phyloP scores from a whole-genome alignment of 129 eudicot species.

The Lonicera japonica region DNA sequence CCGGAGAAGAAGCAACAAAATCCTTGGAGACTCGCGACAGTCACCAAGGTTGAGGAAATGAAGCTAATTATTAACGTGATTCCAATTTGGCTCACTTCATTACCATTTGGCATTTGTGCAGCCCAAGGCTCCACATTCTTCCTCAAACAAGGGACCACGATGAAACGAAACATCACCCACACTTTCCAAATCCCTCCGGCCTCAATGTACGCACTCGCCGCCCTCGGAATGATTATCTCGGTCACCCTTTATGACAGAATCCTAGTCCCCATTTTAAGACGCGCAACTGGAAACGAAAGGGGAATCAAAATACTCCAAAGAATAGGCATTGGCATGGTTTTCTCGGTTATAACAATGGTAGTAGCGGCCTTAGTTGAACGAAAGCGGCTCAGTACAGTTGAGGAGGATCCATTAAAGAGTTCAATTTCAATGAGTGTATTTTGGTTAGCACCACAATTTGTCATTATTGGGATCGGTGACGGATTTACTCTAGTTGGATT shows the following conservation, averaged over 20 bases:
- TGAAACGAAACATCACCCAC: conserved; percentile 41
- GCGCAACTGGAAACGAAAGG: conserved; percentile 55
- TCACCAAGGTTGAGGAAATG: conserved; percentile 69
- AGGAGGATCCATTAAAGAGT: conserved; percentile 29
- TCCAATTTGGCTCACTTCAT: conserved; percentile 69
- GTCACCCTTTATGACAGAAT: conserved; percentile 49
- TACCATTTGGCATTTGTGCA: conserved; percentile 64
- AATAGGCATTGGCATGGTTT: conserved; percentile 70
- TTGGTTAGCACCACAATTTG: conserved; percentile 76
- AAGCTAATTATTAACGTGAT: conserved; percentile 66
- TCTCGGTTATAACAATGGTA: conserved; percentile 47
- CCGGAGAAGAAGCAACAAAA: conserved; percentile 14
- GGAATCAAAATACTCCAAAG: conserved; percentile 69
- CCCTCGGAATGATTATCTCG: conserved; percentile 50
- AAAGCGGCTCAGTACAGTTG: conserved; percentile 27
- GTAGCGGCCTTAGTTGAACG: conserved; percentile 60
- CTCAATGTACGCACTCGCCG: conserved; percentile 48
- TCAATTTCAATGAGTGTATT: conserved; percentile 54
- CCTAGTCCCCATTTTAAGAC: conserved; percentile 51
- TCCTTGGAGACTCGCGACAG: conserved; percentile 74
- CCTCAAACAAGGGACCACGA: conserved; percentile 57
- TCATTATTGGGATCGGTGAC: conserved; percentile 57
- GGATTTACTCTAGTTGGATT: conserved; percentile 66
- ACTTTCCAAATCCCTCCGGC: conserved; percentile 68
- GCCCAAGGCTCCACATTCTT: conserved; percentile 77